A percentile compares a stretch with the other conserved stretches of the same genome.
Evolutionary conservation across 1,284 basidiomycete species (phyloP).

Genomic region (Ceratobasidium sp.): DNA sequence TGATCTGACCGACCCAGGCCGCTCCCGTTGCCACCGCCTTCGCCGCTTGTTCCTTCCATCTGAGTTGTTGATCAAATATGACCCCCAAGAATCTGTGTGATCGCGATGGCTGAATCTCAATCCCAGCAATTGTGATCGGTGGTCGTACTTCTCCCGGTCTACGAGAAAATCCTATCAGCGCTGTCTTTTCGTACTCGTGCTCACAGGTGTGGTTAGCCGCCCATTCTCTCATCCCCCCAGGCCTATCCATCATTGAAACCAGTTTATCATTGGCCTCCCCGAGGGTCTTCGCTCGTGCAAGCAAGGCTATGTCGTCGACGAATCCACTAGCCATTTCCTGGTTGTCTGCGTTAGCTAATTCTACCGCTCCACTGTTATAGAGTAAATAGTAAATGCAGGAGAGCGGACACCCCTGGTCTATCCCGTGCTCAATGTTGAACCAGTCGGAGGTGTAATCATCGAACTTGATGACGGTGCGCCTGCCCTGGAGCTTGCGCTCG

Average conservation of each 20-base stretch:
- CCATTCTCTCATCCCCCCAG: constrained; percentile 25
- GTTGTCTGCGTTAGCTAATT: not conserved
- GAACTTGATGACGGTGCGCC: constrained; percentile 11
- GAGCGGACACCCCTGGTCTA: constrained; percentile 38
- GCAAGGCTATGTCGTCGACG: constrained; percentile 34
- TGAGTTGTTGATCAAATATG: constrained; percentile 37
- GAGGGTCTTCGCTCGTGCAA: constrained; percentile 11
- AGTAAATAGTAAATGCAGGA: constrained; percentile 34
- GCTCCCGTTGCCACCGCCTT: constrained; percentile 17
- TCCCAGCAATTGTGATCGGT: constrained; percentile 9
- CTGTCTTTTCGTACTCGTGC: constrained; percentile 30
- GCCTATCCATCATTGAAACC: constrained; percentile 2
- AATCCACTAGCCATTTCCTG: constrained; percentile 26
- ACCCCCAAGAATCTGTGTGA: constrained; percentile 40
- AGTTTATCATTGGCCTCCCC: constrained; percentile 8
- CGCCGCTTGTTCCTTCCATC: constrained; percentile 34
- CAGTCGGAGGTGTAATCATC: constrained; percentile 17
- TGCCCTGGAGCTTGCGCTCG: constrained; percentile 7
- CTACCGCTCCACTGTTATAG: constrained; percentile 20
- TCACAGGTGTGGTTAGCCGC: not conserved
- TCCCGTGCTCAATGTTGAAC: constrained; percentile 23
- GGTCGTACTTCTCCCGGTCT: not conserved
- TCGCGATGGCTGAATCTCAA: not conserved
- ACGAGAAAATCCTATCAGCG: constrained; percentile 18
- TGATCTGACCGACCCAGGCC: constrained; percentile 27